Evolutionary conservation across 2,329 filamentous ascomycete species (phyloP), one percentile per base, ranked within the genome.

Genomic region (Aspergillus puulaauensis): DNA sequence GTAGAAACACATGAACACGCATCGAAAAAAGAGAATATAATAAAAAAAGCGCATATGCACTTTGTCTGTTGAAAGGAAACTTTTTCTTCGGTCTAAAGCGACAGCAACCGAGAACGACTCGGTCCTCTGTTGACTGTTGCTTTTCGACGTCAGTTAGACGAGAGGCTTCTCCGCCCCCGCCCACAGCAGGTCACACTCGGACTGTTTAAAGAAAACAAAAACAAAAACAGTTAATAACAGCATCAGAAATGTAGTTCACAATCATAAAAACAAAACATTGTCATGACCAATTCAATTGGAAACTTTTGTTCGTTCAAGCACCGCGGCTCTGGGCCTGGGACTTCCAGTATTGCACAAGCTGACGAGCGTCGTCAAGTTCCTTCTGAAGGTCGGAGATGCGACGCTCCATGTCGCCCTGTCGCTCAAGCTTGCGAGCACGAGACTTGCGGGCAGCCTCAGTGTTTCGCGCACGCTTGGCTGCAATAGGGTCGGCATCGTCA

Each of bases 381-480:
- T 82, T 80, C 73, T 87, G 82, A 27, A 93, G 78, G 71, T 89
- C 86, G 17, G 80, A 82, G 68, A 96, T 92, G 68, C 85, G 82
- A 40, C 83, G 83, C 79, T 96, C 90, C 46, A 96, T 81, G 57
- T 87, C 85, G 56, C 90, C 87, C 60, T 93, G 82, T 66, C 88
- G 85, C 72, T 89, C 83, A 57, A 90, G 86, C 80, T 96, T 96
- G 64, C 91, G 88, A 70, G 91, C 88, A 52, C 93, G 88, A 59
- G 92, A 96, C 79, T 96, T 96, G 65, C 93, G 91, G 68, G 93
- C 93, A 17, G 93, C 93, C 73, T 96, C 84, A 8, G 92, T 96
- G 75, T 97, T 98, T 65, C 92, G 89, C 51, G 92, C 93, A 73
- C 93, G 90, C 86, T 97, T 97, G 82, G 93, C 85, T 19, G 91